Evolutionary conservation across 1,284 basidiomycete genomes (phyloP).

Genomic region (Meripilus lineatus): DNA sequence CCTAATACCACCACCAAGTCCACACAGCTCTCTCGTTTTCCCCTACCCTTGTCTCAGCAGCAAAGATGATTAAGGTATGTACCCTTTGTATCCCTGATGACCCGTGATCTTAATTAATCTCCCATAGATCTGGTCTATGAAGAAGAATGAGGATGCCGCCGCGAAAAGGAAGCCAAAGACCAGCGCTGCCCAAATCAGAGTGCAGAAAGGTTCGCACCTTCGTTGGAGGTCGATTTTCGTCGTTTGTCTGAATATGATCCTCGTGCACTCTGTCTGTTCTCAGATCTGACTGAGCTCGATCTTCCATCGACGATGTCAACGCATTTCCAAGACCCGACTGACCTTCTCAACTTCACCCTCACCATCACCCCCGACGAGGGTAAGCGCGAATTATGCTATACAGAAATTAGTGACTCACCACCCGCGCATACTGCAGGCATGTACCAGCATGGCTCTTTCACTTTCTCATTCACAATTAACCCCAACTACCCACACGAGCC

Average conservation of each 20-base stretch:
- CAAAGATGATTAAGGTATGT: conserved; percentile 55
- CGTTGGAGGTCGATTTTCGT: conserved; percentile 20
- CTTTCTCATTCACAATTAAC: conserved; percentile 94
- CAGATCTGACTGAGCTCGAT: conserved; percentile 96
- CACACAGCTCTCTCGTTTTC: conserved; percentile 23
- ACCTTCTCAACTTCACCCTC: conserved; percentile 95
- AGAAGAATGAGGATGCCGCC: conserved; percentile 93
- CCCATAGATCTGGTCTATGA: conserved; percentile 91
- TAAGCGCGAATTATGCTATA: conserved; percentile 28
- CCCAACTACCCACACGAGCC: conserved; percentile 99
- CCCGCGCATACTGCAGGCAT: conserved; percentile 71
- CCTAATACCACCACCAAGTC: conserved; percentile 25
- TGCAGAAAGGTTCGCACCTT: conserved; percentile 99
- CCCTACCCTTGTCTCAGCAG: neutral
- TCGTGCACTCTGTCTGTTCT: neutral
- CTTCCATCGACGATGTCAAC: conserved; percentile 96
- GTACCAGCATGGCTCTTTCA: conserved; percentile 94
- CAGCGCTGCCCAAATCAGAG: conserved; percentile 94
- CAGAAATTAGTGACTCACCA: too few relatives aligned
- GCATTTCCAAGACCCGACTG: conserved; percentile 83
- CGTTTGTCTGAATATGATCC: neutral
- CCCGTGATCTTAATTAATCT: neutral
- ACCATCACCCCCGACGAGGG: conserved; percentile 98
- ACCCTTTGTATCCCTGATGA: neutral
- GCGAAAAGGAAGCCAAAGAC: conserved; percentile 97